A percentile compares a stretch with the other conserved stretches of the same genome.
phyloP scores from a whole-genome alignment of 176 grass and related monocot genomes.

The Lolium perenne region DNA sequence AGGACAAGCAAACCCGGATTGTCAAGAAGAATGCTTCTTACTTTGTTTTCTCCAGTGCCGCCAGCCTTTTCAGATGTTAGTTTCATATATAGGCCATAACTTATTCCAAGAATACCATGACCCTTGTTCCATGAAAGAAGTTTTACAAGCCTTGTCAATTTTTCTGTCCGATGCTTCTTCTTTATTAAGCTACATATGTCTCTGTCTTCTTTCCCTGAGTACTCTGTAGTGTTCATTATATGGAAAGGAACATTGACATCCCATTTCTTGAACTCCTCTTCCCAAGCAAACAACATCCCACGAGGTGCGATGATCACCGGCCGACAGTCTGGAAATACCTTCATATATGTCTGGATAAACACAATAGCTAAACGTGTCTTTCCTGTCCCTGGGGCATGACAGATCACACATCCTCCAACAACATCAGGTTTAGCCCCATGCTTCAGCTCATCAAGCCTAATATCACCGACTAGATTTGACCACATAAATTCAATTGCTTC shows the following conservation, averaged over 20 bases:
- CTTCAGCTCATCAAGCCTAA: constrained; percentile 74
- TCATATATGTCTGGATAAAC: constrained; percentile 93
- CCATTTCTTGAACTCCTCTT: constrained; percentile 93
- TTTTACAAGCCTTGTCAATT: constrained; percentile 75
- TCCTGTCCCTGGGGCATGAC: constrained; percentile 92
- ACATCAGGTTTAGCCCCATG: constrained; percentile 63
- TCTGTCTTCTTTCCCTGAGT: constrained; percentile 76
- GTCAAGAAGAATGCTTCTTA: constrained; percentile 75
- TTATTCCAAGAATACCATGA: constrained; percentile 80
- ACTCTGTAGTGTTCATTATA: constrained; percentile 80
- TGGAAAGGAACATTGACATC: constrained; percentile 79
- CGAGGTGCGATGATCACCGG: constrained; percentile 89
- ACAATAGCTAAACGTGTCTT: constrained; percentile 87
- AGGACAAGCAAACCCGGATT: constrained; percentile 89
- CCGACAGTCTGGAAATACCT: constrained; percentile 76
- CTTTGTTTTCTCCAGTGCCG: constrained; percentile 60
- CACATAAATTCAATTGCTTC: constrained; percentile 98
- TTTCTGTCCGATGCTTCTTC: constrained; percentile 57
- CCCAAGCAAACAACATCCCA: constrained; percentile 92
- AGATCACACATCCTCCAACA: constrained; percentile 92
- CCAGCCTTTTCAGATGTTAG: constrained; percentile 61
- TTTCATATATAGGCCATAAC: constrained; percentile 81
- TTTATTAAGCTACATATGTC: constrained; percentile 62
- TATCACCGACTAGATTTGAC: constrained; percentile 80
- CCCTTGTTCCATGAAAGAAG: constrained; percentile 78